Conservation (phyloP, 805 yeast genomes). For the Candida pseudoglaebosa region DNA sequence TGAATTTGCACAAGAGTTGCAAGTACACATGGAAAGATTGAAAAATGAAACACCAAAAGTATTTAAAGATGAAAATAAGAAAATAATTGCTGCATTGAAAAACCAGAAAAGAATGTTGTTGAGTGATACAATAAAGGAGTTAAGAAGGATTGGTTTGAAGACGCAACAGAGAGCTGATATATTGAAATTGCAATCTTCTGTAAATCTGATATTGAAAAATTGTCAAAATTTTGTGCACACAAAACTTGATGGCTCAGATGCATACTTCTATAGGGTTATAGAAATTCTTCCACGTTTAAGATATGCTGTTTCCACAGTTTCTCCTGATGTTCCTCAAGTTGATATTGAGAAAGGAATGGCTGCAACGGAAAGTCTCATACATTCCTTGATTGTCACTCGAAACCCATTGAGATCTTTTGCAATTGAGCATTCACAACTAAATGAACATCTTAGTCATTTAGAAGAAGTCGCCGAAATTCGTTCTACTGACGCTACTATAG, state of each 20-base stretch:
- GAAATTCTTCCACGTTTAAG: constrained; percentile 81
- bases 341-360: constrained; percentile 78
- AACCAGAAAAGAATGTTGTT: constrained; percentile 77
- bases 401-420: constrained; percentile 40
- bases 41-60: constrained; percentile 73
- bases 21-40: constrained; percentile 57
- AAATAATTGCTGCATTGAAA: constrained; percentile 59
- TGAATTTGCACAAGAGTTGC: constrained; percentile 51
- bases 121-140: constrained; percentile 71
- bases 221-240: constrained; percentile 41
- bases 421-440: constrained; percentile 13
- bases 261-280: constrained; percentile 61
- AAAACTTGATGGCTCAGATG: constrained; percentile 39
- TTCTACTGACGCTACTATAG: constrained; percentile 6
- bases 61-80: constrained; percentile 70
- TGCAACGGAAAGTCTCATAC: constrained; percentile 66
- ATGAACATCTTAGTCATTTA: constrained; percentile 8
- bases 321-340: constrained; percentile 70
- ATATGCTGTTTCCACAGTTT: constrained; percentile 53
- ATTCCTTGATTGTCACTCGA: constrained; percentile 52
- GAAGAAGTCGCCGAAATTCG: constrained; percentile 11
- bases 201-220: constrained; percentile 58
- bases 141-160: constrained; percentile 74
- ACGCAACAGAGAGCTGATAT: constrained; percentile 62
- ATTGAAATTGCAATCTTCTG: constrained; percentile 56